Evolutionary conservation across 1,139 yeast genomes (phyloP).

Genomic region (Hanseniaspora gamundiae): DNA sequence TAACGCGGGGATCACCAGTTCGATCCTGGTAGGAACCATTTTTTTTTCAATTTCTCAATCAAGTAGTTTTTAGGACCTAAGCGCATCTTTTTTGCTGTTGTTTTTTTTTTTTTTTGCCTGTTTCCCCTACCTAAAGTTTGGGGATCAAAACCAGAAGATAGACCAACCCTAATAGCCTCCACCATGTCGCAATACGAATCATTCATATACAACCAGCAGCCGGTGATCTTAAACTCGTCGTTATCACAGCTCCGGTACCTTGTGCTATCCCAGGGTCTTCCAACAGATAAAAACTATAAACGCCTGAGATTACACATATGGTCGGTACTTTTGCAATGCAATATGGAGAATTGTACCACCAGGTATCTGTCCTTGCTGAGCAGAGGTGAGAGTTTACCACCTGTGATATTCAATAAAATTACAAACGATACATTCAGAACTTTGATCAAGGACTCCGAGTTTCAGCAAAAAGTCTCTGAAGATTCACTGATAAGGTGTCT

Average conservation of each 20-base stretch:
- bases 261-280: constrained; percentile 68
- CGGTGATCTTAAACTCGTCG: constrained; percentile 48
- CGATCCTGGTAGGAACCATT: constrained; percentile 4
- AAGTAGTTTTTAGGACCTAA: background rate
- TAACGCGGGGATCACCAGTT: constrained; percentile 4
- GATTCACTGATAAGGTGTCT: constrained; percentile 55
- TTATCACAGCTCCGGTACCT: constrained; percentile 68
- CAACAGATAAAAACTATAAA: constrained; percentile 32
- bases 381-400: constrained; percentile 37
- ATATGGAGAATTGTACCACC: constrained; percentile 41
- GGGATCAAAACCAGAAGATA: background rate
- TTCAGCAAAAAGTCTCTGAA: constrained; percentile 58
- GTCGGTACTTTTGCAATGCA: constrained; percentile 62
- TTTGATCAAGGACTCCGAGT: constrained; percentile 58
- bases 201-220: constrained; percentile 13
- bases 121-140: too few relatives aligned
- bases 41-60: background rate
- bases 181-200: constrained; percentile 1
- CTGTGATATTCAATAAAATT: constrained; percentile 44
- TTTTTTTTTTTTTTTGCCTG: background rate
- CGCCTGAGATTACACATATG: constrained; percentile 71
- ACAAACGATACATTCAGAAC: constrained; percentile 83
- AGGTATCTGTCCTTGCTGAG: constrained; percentile 44
- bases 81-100: background rate
- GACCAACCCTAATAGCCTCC: background rate